A percentile compares a stretch with the other conserved stretches of the same genome.
phyloP scores from a whole-genome alignment of 2,329 filamentous ascomycete genomes.

The Aspergillus amoenus region DNA sequence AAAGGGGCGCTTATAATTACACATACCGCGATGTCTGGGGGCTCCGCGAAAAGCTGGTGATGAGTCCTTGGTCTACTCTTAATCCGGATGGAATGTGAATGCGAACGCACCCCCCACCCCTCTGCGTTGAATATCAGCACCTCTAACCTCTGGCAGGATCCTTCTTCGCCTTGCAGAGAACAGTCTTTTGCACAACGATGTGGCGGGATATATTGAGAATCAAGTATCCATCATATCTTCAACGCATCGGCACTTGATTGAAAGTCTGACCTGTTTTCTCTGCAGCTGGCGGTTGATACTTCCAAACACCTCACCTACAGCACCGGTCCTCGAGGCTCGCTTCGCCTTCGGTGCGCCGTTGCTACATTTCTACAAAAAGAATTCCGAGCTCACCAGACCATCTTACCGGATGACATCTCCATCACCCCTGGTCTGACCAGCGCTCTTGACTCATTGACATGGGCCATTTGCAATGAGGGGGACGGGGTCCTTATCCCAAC shows the following conservation, averaged over 20 bases:
- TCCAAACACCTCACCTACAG: not conserved
- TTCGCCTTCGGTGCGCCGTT: not conserved
- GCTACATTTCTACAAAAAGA: not conserved
- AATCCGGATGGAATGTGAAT: too few relatives aligned
- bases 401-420: not conserved
- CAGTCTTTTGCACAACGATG: not conserved
- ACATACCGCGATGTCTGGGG: too few relatives aligned
- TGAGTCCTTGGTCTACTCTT: too few relatives aligned
- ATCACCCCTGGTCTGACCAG: not conserved
- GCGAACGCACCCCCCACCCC: too few relatives aligned
- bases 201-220: not conserved
- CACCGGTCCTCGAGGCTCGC: not conserved
- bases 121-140: too few relatives aligned
- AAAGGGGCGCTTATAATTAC: too few relatives aligned
- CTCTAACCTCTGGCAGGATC: not conserved
- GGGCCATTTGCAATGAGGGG: not conserved
- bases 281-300: not conserved
- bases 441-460: not conserved
- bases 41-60: too few relatives aligned
- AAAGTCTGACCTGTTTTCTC: too few relatives aligned
- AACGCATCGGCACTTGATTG: too few relatives aligned
- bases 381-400: not conserved
- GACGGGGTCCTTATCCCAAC: not conserved
- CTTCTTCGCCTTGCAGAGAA: conserved; percentile 1
- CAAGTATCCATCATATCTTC: too few relatives aligned